These are phyloP conservation scores for Verticillium longisporum DNA, from an alignment of 2,329 filamentous ascomycete genomes.

Conservation along the genomic window DNA sequence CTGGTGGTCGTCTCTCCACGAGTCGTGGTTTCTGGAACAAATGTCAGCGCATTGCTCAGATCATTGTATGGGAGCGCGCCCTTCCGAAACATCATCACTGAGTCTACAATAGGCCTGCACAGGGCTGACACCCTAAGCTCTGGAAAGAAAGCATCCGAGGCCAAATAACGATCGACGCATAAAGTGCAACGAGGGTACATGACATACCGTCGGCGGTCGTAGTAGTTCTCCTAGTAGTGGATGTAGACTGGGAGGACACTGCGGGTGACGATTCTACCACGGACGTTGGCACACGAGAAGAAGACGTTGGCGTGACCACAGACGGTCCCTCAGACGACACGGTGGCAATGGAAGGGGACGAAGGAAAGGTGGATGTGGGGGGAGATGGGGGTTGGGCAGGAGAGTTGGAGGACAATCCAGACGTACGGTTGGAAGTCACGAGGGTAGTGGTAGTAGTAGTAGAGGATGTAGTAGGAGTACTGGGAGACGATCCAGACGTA, in stretches of 20 bases:
- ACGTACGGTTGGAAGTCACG: conserved; percentile 10
- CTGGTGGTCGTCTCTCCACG: conserved; percentile 8
- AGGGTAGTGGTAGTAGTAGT: neutral
- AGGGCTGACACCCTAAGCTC: neutral
- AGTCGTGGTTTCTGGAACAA: neutral
- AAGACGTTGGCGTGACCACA: conserved; percentile 11
- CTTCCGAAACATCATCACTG: neutral
- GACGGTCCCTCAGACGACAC: conserved; percentile 10
- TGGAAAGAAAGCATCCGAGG: neutral
- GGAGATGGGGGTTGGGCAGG: conserved; percentile 19
- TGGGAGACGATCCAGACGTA: conserved; percentile 10
- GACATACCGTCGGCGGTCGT: neutral
- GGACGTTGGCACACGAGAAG: conserved; percentile 10
- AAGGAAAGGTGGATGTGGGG: conserved; percentile 19
- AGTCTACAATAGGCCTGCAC: neutral
- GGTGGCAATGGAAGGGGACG: conserved; percentile 16
- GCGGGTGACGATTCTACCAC: conserved; percentile 9
- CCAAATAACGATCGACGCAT: neutral
- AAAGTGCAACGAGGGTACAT: neutral
- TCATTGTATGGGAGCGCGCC: neutral
- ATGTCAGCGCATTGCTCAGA: neutral
- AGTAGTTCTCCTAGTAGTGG: conserved; percentile 8
- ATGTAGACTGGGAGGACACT: conserved; percentile 9
- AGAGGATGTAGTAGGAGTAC: conserved; percentile 17
- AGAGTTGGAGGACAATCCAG: conserved; percentile 9